Base-by-base conservation (phyloP, 805 yeast species). In the Pichia exigua region DNA sequence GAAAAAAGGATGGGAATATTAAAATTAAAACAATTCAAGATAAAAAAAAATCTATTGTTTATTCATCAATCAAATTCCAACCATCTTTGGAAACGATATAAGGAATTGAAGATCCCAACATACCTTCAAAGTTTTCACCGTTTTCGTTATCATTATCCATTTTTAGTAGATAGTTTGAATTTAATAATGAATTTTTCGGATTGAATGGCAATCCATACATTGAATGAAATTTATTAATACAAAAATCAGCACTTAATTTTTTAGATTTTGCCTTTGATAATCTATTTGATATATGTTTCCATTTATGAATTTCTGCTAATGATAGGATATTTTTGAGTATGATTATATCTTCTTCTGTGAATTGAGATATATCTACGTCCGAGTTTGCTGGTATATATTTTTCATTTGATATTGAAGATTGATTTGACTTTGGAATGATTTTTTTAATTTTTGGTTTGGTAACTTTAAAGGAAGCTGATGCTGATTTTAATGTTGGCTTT, bases 201-300 rank as follows among this genome's bases (percentile, higher is more conserved):
- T 61, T 61, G 49, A 62, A 66, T 0, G 71, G 71, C 12, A 67
- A 52, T 17, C 58, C 51, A 45, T 59, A 65, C 70, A 67, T 66
- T 40, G 63, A 60, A 53, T 67, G 70, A 48, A 63, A 62, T 46
- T 66, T 67, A 22, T 49, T 49, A n/a, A 60, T 54, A 43, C 68
- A 64, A 49, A 54, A 65, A 24, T 66, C 71, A 2, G 68, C 47
- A 35, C 50, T 64, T 24, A 67, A 45, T 43, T 66, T 67, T 50
- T 66, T 66, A 17, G 67, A 62, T 51, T 64, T 54, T 41, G 48
- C 39, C 45, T 64, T 66, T 3, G 70, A 65, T 10, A 66, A 46
- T 48, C 57, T 64, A 47, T 62, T 64, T 6, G 69, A 62, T 13
- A 65, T 50, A 42, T 56, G 59, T 45, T 66, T 67, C 71, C 71